Evolutionary conservation across 148 eudicot species (phyloP), one percentile per base, ranked within the genome.

Genomic region (Spergularia marina): DNA sequence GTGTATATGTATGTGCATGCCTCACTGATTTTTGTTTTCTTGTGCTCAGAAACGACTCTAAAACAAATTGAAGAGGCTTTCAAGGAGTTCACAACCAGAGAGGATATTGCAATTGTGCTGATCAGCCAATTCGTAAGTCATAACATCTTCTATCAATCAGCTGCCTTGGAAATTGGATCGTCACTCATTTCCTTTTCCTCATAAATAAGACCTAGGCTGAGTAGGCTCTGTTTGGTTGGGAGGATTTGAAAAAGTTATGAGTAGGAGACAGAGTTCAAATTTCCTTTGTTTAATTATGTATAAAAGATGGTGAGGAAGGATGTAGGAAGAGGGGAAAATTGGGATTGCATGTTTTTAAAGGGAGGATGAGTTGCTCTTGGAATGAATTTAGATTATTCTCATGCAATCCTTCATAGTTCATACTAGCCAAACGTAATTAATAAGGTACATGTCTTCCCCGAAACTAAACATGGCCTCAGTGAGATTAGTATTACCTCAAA

Each of bases 21-120:
- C 67, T 69, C 63, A 56, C 64, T 71, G 63, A 70, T 10, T 0
- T 54, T 7, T n/a, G n/a, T n/a, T 65, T 53, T 55, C 12, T 71
- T 12, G 10, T 71, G 20, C 34, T 11, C 23, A 90, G 94, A 90
- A 77, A 90, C 94, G 61, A 86, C 94, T 20, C 82, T 86, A 68
- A 90, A 88, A 77, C 87, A 85, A 80, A 86, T 90, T 79, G 94
- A 90, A 74, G 94, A 90, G 63, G 86, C 94, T 53, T 90, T 90
- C 65, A 90, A 88, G 74, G 94, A 90, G 83, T 90, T 90, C 84
- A 90, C 91, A 57, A 54, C 89, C 71, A 83, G 94, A 81, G 91
- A 90, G 64, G 94, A 90, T 76, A 78, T 90, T 79, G 94, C 94
- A 62, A 86, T 90, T 36, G 94, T 90, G 49, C 52, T 90, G 84